Evolutionary conservation across 768 basidiomycete species (phyloP).

Genomic region (Calocybe cyanea): DNA sequence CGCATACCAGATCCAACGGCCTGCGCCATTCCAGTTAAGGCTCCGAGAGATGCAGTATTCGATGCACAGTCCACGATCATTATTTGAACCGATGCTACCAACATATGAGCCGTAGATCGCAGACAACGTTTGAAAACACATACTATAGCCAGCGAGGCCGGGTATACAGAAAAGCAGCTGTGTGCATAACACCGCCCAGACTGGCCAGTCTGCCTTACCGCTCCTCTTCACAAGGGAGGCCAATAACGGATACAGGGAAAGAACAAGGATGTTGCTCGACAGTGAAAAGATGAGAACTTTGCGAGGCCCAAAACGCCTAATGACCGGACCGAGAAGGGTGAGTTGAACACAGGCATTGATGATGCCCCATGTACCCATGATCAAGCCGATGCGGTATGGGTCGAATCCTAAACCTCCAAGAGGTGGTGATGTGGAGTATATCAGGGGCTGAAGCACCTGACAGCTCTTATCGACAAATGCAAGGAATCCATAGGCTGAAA

Average conservation of each 20-base stretch:
- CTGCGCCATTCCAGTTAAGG: conserved; percentile 54
- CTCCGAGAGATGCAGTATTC: conserved; percentile 39
- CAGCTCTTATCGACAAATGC: conserved; percentile 35
- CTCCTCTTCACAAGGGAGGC: conserved; percentile 29
- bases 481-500: conserved; percentile 31
- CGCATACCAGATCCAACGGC: conserved; percentile 45
- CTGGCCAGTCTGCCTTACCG: conserved; percentile 28
- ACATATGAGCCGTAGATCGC: not conserved
- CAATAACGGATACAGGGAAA: conserved; percentile 31
- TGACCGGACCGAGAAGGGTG: conserved; percentile 44
- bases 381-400: conserved; percentile 58
- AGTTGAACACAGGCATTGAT: conserved; percentile 53
- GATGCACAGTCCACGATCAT: conserved; percentile 41
- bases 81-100: conserved; percentile 45
- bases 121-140: conserved; percentile 3
- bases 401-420: conserved; percentile 65
- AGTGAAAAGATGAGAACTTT: conserved; percentile 40
- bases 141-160: conserved; percentile 21
- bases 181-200: conserved; percentile 11
- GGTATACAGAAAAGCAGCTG: too few relatives aligned
- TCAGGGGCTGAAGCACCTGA: conserved; percentile 36
- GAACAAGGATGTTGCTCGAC: conserved; percentile 19
- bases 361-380: conserved; percentile 50
- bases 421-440: conserved; percentile 54
- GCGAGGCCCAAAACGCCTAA: conserved; percentile 52